Evolutionary conservation across 163 green algal genomes (phyloP).

Genomic region (Trebouxiophyceae sp.): DNA sequence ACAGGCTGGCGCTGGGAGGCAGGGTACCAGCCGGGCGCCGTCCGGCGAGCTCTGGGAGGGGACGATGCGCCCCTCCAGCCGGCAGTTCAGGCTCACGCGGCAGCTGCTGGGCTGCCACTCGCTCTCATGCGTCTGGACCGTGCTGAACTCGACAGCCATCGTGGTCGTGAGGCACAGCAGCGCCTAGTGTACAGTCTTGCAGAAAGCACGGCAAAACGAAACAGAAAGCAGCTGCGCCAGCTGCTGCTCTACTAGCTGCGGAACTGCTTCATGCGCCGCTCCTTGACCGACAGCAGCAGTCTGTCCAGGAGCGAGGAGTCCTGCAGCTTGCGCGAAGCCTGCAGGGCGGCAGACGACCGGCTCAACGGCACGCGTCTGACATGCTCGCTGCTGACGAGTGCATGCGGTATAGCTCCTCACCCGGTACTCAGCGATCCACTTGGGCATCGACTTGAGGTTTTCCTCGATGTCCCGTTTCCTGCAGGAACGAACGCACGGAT

Average conservation of each 20-base stretch:
- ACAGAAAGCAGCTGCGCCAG: too few relatives aligned
- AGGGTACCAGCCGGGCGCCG: constrained; percentile 17
- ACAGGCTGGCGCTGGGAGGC: too few relatives aligned
- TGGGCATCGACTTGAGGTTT: constrained; percentile 35
- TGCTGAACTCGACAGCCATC: constrained; percentile 22
- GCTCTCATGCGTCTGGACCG: constrained; percentile 18
- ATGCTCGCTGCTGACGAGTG: not conserved
- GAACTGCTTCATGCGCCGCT: constrained; percentile 34
- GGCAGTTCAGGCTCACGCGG: constrained; percentile 40
- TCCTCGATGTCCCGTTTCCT: constrained; percentile 25
- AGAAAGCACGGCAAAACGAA: too few relatives aligned
- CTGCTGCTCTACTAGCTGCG: too few relatives aligned
- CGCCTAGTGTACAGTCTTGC: too few relatives aligned
- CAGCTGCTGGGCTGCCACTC: constrained; percentile 24
- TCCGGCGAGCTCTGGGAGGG: constrained; percentile 23
- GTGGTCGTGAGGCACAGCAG: too few relatives aligned
- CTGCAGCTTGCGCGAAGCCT: constrained; percentile 26
- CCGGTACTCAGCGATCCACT: constrained; percentile 32
- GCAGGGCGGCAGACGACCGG: not conserved
- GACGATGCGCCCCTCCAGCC: constrained; percentile 67
- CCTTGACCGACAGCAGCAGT: constrained; percentile 31
- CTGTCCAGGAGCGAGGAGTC: constrained; percentile 29
- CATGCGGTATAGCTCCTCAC: too few relatives aligned
- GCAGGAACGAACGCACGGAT: too few relatives aligned
- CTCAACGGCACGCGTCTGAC: not conserved